A percentile compares a stretch with the other conserved stretches of the same genome.
Conservation (phyloP, 805 yeast genomes). For the Saccharomycopsis capsularis region DNA sequence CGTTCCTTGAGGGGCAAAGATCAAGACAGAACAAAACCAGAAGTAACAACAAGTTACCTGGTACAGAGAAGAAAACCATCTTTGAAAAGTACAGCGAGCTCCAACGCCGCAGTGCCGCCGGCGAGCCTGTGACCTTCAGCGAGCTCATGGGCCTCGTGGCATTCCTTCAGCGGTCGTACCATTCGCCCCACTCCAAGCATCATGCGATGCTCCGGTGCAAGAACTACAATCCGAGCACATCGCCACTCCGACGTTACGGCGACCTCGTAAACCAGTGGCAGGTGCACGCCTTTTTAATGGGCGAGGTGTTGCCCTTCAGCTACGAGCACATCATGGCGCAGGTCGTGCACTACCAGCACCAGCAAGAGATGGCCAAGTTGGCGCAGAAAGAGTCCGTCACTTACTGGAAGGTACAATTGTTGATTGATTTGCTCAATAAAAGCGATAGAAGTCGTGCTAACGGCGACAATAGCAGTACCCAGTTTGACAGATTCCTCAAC, state of each 20-base stretch:
- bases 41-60: neutral
- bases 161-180: slow-evolving; percentile 46
- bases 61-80: neutral
- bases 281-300: slow-evolving; percentile 39
- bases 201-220: slow-evolving; percentile 63
- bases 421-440: slow-evolving; percentile 25
- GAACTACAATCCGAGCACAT: slow-evolving; percentile 69
- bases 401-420: slow-evolving; percentile 28
- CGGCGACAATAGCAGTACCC: neutral
- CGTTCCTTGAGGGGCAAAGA: no score
- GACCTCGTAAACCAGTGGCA: slow-evolving; percentile 82
- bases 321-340: slow-evolving; percentile 23
- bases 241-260: slow-evolving; percentile 79
- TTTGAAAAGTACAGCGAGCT: neutral
- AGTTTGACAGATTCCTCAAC: slow-evolving; percentile 4
- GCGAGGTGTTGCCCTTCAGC: slow-evolving; percentile 19
- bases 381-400: slow-evolving; percentile 27
- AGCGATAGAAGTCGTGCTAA: neutral
- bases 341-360: slow-evolving; percentile 40
- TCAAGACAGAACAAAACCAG: neutral
- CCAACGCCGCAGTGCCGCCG: slow-evolving; percentile 12
- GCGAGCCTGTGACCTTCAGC: slow-evolving; percentile 26
- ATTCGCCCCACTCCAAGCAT: slow-evolving; percentile 35
- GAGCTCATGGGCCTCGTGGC: slow-evolving; percentile 38
- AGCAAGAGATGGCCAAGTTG: slow-evolving; percentile 28